Base-by-base conservation (phyloP, 106 monocot species). In the Vanilla planifolia region DNA sequence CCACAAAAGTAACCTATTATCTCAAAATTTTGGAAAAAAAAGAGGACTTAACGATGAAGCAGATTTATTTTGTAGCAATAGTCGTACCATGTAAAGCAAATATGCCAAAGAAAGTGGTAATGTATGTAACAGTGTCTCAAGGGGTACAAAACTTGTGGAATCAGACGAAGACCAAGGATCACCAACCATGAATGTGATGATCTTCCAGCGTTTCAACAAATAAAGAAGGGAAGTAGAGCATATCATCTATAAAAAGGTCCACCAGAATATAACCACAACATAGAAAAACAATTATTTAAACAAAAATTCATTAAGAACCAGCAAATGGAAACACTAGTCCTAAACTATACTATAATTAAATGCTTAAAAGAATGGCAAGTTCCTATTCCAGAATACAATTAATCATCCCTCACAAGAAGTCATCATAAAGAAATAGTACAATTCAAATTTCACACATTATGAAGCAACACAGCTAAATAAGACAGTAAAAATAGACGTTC, bases 1-100 rank as follows among this genome's bases (percentile, higher is more conserved):
- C 15, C 51, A 21, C 35, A 35, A 33, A 62, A 50, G 1, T 70
- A 43, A n/a, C 57, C 19, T 60, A 30, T 2, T n/a, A 42, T 51
- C 14, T 51, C 24, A 6, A 33, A 1, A 22, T 51, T 51, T 48
- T 53, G 20, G 6, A 20, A n/a, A 37, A 26, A 50, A 27, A 34
- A 6, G 52, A 40, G 21, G 26, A 44, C 11, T 46, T n/a, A 20
- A 64, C 34, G 56, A 36, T 43, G 46, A 52, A 37, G 8, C 19
- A 27, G 35, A 71, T 2, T 4, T 23, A 20, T 55, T 51, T 42
- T 52, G 14, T 3, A 42, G 36, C 17, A 23, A 33, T 6, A 20
- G 50, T 62, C 51, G 17, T 78, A 98, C 98, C 98, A 98, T 92
- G 66, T 98, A 98, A 33, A 98, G 79, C 57, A 98, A 78, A 73